Evolutionary conservation across 495 filamentous ascomycete species (phyloP).

Genomic region (Lasiosphaeria miniovina): DNA sequence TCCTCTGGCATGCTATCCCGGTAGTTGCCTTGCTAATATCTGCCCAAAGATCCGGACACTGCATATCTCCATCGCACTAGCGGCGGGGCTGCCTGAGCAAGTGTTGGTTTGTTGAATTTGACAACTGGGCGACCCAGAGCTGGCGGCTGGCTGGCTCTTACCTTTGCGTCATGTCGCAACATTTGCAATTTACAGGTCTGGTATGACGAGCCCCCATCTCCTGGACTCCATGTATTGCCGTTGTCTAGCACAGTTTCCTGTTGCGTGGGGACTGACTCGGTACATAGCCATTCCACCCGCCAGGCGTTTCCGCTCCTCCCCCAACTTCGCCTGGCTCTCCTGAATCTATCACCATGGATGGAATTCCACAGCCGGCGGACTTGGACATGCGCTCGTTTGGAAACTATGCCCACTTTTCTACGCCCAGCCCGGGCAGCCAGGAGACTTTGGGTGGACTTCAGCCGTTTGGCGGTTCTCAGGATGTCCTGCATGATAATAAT

Average conservation of each 20-base stretch:
- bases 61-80: no score
- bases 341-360: slow-evolving; percentile 12
- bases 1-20: no score
- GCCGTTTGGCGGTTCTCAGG: not conserved
- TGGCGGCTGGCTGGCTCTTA: no score
- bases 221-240: not conserved
- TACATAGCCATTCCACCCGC: slow-evolving; percentile 11
- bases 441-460: not conserved
- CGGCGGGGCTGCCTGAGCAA: no score
- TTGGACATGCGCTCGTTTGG: slow-evolving; percentile 1
- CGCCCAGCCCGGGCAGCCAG: not conserved
- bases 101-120: no score
- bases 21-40: no score
- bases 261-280: no score
- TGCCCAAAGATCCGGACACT: no score
- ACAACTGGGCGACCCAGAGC: no score
- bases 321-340: slow-evolving; percentile 12
- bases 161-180: slow-evolving; percentile 7
- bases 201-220: slow-evolving; percentile 8
- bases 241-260: slow-evolving; percentile 4
- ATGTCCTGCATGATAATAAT: not conserved
- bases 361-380: not conserved
- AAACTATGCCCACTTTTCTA: slow-evolving; percentile 2
- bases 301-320: slow-evolving; percentile 4
- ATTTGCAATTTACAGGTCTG: slow-evolving; percentile 7